Evolutionary conservation across 108 stramenopile species (phyloP).

Genomic region (Skeletonema menzelii): DNA sequence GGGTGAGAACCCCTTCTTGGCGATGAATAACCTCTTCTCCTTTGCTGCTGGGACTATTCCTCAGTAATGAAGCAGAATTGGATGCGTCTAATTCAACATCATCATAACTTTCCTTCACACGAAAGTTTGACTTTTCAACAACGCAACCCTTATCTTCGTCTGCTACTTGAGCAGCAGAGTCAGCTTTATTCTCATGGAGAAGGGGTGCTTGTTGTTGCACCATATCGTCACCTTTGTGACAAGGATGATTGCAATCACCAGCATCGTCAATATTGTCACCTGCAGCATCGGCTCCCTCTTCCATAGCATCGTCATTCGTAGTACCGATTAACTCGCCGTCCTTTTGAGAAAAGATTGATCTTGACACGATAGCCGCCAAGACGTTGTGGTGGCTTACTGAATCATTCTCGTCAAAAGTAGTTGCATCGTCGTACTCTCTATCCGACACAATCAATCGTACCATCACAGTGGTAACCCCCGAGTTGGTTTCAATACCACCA

Average conservation of each 20-base stretch:
- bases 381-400: not conserved
- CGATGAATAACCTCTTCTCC: not conserved
- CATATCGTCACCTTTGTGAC: not conserved
- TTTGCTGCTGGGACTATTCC: not conserved
- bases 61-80: not conserved
- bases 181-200: not conserved
- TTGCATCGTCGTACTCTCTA: conserved; percentile 2
- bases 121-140: not conserved
- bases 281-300: not conserved
- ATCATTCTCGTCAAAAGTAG: not conserved
- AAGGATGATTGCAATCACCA: conserved; percentile 1
- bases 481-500: not conserved
- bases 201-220: not conserved
- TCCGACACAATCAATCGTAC: not conserved
- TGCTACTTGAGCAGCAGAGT: not conserved
- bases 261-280: not conserved
- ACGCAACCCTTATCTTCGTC: not conserved
- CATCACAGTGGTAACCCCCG: not conserved
- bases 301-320: not conserved
- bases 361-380: not conserved
- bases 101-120: not conserved
- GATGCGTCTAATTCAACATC: not conserved
- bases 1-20: not conserved
- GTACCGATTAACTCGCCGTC: not conserved
- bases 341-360: not conserved